These are phyloP conservation scores for Verticillium zaregamsianum DNA, from an alignment of 2,329 filamentous ascomycete species.

Conservation along the genomic window DNA sequence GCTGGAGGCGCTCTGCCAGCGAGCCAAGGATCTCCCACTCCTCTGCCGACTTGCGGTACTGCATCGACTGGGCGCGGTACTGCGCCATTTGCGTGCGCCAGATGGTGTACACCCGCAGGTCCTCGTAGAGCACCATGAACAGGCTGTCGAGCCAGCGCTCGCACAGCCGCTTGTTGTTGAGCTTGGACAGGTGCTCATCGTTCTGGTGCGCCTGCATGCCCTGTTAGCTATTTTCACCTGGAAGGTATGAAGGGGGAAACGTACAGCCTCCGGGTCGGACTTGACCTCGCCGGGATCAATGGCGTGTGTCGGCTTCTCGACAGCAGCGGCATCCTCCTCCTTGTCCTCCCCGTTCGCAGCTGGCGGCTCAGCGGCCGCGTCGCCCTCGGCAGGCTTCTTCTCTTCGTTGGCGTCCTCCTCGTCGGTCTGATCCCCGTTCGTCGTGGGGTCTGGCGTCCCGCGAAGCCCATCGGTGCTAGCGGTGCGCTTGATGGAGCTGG, in stretches of 20 bases:
- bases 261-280: slow-evolving; percentile 67
- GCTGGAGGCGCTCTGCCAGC: slow-evolving; percentile 87
- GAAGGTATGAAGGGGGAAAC: slow-evolving; percentile 14
- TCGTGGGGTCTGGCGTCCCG: slow-evolving; percentile 59
- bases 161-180: slow-evolving; percentile 95
- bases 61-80: slow-evolving; percentile 85
- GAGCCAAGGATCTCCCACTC: slow-evolving; percentile 98
- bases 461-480: slow-evolving; percentile 76
- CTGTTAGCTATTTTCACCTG: slow-evolving; percentile 13
- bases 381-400: slow-evolving; percentile 23
- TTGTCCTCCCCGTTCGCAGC: slow-evolving; percentile 24
- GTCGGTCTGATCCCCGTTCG: slow-evolving; percentile 39
- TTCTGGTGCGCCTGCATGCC: slow-evolving; percentile 51
- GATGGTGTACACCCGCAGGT: slow-evolving; percentile 96
- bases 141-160: slow-evolving; percentile 97
- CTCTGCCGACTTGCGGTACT: slow-evolving; percentile 94
- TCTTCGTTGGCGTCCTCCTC: slow-evolving; percentile 31
- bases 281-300: slow-evolving; percentile 75
- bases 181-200: slow-evolving; percentile 76
- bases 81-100: slow-evolving; percentile 98
- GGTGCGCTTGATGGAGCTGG: slow-evolving; percentile 56
- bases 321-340: slow-evolving; percentile 35
- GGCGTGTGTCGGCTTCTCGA: slow-evolving; percentile 78
- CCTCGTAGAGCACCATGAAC: slow-evolving; percentile 99
- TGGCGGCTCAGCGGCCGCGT: slow-evolving; percentile 16